Evolutionary conservation across 345 rosid genomes (phyloP), one percentile per base, ranked within the genome.

Genomic region (Capsella bursapastoris): DNA sequence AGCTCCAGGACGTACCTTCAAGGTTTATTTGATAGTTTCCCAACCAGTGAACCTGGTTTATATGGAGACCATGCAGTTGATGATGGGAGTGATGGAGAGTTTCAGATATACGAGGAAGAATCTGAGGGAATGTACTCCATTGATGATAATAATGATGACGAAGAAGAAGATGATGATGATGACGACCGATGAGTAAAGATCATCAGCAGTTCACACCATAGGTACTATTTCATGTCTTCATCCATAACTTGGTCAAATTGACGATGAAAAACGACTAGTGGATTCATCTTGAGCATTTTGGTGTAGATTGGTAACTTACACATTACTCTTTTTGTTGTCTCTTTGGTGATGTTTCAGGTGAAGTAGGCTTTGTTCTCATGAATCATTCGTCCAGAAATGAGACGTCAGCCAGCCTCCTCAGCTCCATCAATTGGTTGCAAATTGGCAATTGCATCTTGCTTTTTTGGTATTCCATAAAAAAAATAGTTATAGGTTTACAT

Each of bases 21-120:
- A 88, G 96, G 90, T 64, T 90, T 95, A 52, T 92, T 95, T 22
- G 89, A 86, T 66, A 87, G 92, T 78, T 95, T 95, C 76, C 89
- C 96, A 73, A 70, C 84, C 7, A 63, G 79, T 29, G 82, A 67
- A 56, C 63, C 64, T 50, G 84, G 73, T 71, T 79, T 57, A 61
- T 86, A 63, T 48, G 83, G 74, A 76, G 77, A 76, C 51, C 82
- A 65, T 59, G 85, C 77, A 40, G 90, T 78, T 64, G 84, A 50
- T 4, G 86, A 86, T 40, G 78, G 65, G 51, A 88, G 87, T 62
- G 96, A 87, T 73, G 93, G 80, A 48, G 99, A 92, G 73, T 92
- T 83, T 79, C 86, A 89, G 76, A 90, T 92, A 78, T 90, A 83
- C 44, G 97, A 92, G 80, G 91, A 86, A 79, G 93, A 89, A 73